These are phyloP conservation scores for Intubia oerlemansii DNA, from an alignment of 2,329 filamentous ascomycete genomes.

Conservation along the genomic window DNA sequence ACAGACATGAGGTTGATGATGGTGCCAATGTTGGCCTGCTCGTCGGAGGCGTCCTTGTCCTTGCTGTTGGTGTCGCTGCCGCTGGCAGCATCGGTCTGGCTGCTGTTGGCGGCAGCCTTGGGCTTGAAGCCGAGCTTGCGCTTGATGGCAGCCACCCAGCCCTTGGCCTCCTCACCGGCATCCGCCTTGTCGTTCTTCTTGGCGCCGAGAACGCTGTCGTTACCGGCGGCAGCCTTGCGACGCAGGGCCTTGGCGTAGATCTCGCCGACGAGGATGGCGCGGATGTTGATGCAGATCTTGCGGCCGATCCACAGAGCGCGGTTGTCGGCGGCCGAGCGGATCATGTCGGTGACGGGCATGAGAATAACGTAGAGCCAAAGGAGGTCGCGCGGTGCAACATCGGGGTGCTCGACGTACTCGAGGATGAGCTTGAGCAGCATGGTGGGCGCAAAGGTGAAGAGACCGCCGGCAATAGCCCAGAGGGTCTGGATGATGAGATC, in stretches of 20 bases:
- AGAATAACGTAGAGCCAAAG: slow-evolving; percentile 92
- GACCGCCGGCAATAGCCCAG: slow-evolving; percentile 59
- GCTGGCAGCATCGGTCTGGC: slow-evolving; percentile 2
- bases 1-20: slow-evolving; percentile 99
- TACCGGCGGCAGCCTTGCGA: slow-evolving; percentile 63
- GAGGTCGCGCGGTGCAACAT: slow-evolving; percentile 56
- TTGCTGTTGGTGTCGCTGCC: slow-evolving; percentile 9
- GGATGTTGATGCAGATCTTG: slow-evolving; percentile 79
- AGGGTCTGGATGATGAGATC: slow-evolving; percentile 54
- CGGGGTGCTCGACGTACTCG: slow-evolving; percentile 77
- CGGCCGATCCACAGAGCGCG: slow-evolving; percentile 85
- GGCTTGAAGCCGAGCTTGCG: slow-evolving; percentile 34
- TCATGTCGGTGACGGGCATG: slow-evolving; percentile 60
- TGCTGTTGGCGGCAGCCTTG: slow-evolving; percentile 11
- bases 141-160: slow-evolving; percentile 28
- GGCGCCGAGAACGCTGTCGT: slow-evolving; percentile 50
- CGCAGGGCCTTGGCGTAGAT: slow-evolving; percentile 92
- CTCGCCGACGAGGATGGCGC: slow-evolving; percentile 89
- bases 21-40: slow-evolving; percentile 83
- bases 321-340: slow-evolving; percentile 66
- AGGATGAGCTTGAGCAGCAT: slow-evolving; percentile 78
- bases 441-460: slow-evolving; percentile 82
- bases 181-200: slow-evolving; percentile 21
- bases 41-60: slow-evolving; percentile 25
- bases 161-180: slow-evolving; percentile 16